phyloP scores from a whole-genome alignment of 192 early-diverging fungal genomes.

The Dissophora ornata region DNA sequence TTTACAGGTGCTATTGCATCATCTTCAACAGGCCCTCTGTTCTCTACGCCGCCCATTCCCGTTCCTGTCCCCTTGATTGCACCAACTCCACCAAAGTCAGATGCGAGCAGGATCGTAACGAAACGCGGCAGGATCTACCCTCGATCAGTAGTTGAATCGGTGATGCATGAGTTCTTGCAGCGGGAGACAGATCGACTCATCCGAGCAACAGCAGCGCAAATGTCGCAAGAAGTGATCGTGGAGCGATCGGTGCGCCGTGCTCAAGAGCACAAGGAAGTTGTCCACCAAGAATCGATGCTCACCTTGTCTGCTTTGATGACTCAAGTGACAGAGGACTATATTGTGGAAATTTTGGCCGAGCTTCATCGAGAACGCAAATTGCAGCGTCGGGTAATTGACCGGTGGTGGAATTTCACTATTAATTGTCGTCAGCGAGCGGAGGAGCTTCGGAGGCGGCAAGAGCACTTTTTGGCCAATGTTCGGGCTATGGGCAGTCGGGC shows the following conservation, averaged over 20 bases:
- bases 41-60: conserved; percentile 3
- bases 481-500: conserved; percentile 42
- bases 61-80: too few species aligned
- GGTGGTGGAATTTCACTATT: conserved; percentile 19
- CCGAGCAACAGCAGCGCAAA: conserved; percentile 23
- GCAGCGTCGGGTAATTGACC: conserved; percentile 5
- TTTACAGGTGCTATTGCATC: neutral
- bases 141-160: conserved; percentile 22
- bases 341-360: conserved; percentile 17
- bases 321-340: neutral
- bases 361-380: conserved; percentile 27
- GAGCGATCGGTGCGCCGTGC: conserved; percentile 34
- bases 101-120: conserved; percentile 23
- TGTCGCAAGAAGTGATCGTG: conserved; percentile 13
- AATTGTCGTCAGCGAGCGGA: conserved; percentile 23
- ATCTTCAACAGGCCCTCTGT: neutral
- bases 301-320: conserved; percentile 8
- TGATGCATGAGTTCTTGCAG: conserved; percentile 16
- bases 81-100: conserved; percentile 20
- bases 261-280: conserved; percentile 6
- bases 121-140: conserved; percentile 33
- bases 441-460: conserved; percentile 28
- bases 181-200: conserved; percentile 18
- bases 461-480: conserved; percentile 35
- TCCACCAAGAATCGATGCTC: conserved; percentile 3